Evolutionary conservation across 2,329 filamentous ascomycete species (phyloP), one percentile per base, ranked within the genome.

Genomic region (Claviceps citrina): DNA sequence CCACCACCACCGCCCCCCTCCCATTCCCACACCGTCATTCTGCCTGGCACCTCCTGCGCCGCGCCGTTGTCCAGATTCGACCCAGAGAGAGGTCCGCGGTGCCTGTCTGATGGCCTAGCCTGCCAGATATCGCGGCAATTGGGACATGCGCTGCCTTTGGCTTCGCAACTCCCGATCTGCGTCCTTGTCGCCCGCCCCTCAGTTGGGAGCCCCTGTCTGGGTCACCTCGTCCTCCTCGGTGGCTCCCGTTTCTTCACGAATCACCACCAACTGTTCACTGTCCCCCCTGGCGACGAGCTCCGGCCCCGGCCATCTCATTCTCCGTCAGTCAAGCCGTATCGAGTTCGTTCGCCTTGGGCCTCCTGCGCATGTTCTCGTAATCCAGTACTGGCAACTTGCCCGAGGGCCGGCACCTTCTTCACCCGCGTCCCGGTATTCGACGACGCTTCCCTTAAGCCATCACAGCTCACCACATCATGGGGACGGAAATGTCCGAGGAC

Each of bases 401-500:
- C 32, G 40, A 41, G 36, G 42, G 40, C 40, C 31, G 31, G 34
- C 22, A n/a, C 33, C 39, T 15, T 32, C 25, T 27, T 20, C 22
- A n/a, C 20, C 16, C 24, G 26, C 41, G 26, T 15, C 28, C 40
- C 40, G 22, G 16, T 7, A 20, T 20, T 24, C 8, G 37, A 39
- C 38, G 31, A 20, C 20, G 16, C 20, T 15, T 34, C 33, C 28
- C 30, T 16, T 16, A 19, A 30, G 22, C 28, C 4, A 26, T 12
- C 16, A 19, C 22, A 9, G 34, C 49, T 50, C 41, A 45, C 42
- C 41, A 45, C 42, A 45, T 43, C 34, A 58, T 60, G 51, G 55
- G 59, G 39, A 52, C 56, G 44, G 60, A 62, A 44, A 59, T 64
- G 57, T 64, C 63, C 36, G 64, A 65, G 44, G 62, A 67, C 49